Base-by-base conservation (phyloP, 2,329 filamentous ascomycete genomes). In the Botryotinia narcissicola region DNA sequence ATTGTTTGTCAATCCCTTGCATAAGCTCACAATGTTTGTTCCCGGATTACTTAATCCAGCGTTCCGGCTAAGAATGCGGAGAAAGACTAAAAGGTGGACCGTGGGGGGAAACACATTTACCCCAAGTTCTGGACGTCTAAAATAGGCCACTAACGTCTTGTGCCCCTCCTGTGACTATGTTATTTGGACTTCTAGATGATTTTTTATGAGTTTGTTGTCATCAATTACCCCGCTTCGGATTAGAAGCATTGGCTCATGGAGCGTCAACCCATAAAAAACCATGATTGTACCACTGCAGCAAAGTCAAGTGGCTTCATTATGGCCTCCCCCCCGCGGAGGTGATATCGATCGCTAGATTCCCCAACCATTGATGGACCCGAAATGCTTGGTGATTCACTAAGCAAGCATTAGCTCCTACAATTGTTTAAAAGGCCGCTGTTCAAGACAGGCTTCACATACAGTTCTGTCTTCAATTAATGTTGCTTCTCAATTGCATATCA, bases 161-260 rank as follows among this genome's bases (percentile, higher is more conserved):
- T 61, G 4, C 32, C 32, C 8, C 51, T 46, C 20, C 40, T 64
- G n/a, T 32, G 29, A 66, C 20, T 22, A 5, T 18, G 10, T 29
- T 35, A 35, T 12, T 37, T 22, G 29, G 22, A 20, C 12, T 10
- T 51, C 25, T 67, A 46, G 32, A 25, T 51, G 63, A 51, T 51
- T 51, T 67, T 7, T 4, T n/a, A n/a, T 42, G 25, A 40, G 64
- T 10, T 54, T 37, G 35, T 8, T 57, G 4, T n/a, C 48, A 57
- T 57, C 32, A 42, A 44, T 44, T 57, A 57, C 35, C 64, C 64
- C 64, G 64, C 64, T 68, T 68, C n/a, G 4, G 35, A 57, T 57
- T 32, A 9, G 66, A 44, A 32, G 35, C 18, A 57, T 69, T 48
- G 44, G 29, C 20, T 48, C 20, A 12, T 48, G 32, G 22, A 48